Base-by-base conservation (phyloP, 768 basidiomycete genomes). In the Lentinula edodes region DNA sequence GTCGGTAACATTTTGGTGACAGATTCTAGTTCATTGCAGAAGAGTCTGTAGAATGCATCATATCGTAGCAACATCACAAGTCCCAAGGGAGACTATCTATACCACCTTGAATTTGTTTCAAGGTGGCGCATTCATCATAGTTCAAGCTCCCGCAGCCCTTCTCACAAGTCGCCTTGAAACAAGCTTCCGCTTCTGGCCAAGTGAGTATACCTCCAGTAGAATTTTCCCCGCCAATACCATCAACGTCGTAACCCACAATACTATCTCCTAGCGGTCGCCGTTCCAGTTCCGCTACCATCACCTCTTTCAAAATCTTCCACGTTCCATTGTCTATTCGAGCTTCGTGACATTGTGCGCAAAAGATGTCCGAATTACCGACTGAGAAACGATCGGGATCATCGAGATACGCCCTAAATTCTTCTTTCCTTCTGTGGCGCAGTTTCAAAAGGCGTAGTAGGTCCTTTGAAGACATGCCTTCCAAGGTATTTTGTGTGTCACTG, bases 291-390 rank as follows among this genome's bases (percentile, higher is more conserved):
- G 75, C 61, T 23, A 81, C 67, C 70, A 89, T 76, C 5, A 72
- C 77, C 64, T 82, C 72, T 66, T 88, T 89, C 61, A 87, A 76
- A 62, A 79, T 81, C 63, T 81, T 79, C 88, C 88, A 88, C 6
- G 82, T 78, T 56, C 78, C 72, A 66, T 88, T 88, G 60, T 88
- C 83, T 32, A 85, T 74, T 55, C 70, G 69, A 3, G 79, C 77
- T 32, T 76, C 67, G 15, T 83, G 80, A 67, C 87, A 90, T 55
- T 80, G 73, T 59, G 80, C 75, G 66, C 88, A 89, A 59, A 78
- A 73, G 60, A 74, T 77, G 6, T 70, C 69, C 45, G 72, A 78
- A 53, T 83, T 83, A 35, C 76, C 79, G 20, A 78, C 74, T 16
- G 75, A 74, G 63, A 89, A 87, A 67, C 87, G 83, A 45, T 86